These are phyloP conservation scores for Ganoderma resinaceum DNA, from an alignment of 1,284 basidiomycete genomes.

Conservation along the genomic window DNA sequence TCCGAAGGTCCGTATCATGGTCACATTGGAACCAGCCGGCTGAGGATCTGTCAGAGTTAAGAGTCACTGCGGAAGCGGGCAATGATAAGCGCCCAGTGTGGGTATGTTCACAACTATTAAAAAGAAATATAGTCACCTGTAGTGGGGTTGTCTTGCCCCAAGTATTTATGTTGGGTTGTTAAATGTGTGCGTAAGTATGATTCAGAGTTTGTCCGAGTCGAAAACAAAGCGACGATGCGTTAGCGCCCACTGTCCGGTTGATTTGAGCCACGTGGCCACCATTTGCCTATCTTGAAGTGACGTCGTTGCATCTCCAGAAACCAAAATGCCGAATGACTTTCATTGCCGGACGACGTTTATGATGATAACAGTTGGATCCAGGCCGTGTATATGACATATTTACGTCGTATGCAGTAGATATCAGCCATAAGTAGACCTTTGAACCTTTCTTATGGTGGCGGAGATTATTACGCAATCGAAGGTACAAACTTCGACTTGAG, in stretches of 20 bases:
- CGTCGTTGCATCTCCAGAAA: neutral
- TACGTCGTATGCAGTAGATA: too few relatives aligned
- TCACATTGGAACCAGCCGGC: neutral
- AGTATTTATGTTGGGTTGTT: too few relatives aligned
- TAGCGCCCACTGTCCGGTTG: neutral
- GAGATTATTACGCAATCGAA: conserved; percentile 4
- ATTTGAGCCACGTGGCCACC: neutral
- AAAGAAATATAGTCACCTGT: neutral
- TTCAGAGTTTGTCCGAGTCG: too few relatives aligned
- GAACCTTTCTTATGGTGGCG: neutral
- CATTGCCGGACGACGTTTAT: neutral
- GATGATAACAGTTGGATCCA: too few relatives aligned
- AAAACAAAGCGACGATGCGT: too few relatives aligned
- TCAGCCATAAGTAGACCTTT: too few relatives aligned
- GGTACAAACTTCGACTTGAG: neutral
- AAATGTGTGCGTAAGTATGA: too few relatives aligned
- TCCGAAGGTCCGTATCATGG: neutral
- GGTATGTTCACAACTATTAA: too few relatives aligned
- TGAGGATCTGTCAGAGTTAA: neutral
- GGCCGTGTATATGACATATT: too few relatives aligned
- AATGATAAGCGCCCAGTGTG: neutral
- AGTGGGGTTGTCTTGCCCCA: too few relatives aligned
- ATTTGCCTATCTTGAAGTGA: neutral
- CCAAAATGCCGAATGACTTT: too few relatives aligned
- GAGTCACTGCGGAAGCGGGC: neutral